Percentiles rank a stretch among this genome's conserved stretches.
These are phyloP conservation scores for Xylariaceae sp. DNA, from an alignment of 2,329 filamentous ascomycete genomes.

Conservation along the genomic window DNA sequence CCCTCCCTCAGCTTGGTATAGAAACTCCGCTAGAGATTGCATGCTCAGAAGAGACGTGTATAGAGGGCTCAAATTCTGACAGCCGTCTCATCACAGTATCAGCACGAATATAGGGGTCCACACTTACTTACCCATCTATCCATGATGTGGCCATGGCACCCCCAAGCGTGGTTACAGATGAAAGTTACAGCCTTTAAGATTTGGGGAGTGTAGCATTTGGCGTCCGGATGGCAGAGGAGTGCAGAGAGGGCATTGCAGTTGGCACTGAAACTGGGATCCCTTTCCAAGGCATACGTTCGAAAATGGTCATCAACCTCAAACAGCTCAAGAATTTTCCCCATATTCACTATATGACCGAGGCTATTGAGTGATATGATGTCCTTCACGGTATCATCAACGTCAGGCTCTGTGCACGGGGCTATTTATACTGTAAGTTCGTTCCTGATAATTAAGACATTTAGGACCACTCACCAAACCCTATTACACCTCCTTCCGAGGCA, in stretches of 20 bases:
- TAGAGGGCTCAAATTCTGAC: not conserved
- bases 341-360: not conserved
- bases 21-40: not conserved
- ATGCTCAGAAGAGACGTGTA: not conserved
- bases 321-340: conserved; percentile 8
- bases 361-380: not conserved
- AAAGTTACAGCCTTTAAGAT: conserved; percentile 26
- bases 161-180: conserved; percentile 12
- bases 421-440: not conserved
- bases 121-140: conserved; percentile 8
- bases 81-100: not conserved
- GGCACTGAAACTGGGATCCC: conserved; percentile 29
- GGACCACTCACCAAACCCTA: not conserved
- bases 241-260: conserved; percentile 32
- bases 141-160: not conserved
- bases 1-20: not conserved
- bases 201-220: conserved; percentile 15
- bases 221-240: conserved; percentile 21
- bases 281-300: conserved; percentile 27
- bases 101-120: conserved; percentile 5
- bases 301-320: conserved; percentile 29
- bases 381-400: conserved; percentile 3
- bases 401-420: not conserved
- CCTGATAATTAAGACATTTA: not conserved
- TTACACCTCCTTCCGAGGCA: not conserved